Evolutionary conservation across 2,329 filamentous ascomycete genomes (phyloP).

Genomic region (Colletotrichum tofieldiae): DNA sequence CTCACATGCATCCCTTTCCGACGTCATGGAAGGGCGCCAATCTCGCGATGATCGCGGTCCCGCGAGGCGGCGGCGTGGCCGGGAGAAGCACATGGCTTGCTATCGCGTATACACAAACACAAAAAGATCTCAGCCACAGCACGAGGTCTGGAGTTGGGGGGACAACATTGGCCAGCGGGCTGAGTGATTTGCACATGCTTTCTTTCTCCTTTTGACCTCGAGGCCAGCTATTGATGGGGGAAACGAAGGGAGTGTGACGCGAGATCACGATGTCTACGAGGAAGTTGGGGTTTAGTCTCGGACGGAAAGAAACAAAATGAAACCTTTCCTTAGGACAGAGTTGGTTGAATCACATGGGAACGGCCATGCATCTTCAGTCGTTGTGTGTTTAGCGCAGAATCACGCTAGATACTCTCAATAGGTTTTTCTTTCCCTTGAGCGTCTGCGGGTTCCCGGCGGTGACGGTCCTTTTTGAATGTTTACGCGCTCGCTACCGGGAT

Average conservation of each 20-base stretch:
- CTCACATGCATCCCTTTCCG: constrained; percentile 23
- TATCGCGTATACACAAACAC: constrained; percentile 35
- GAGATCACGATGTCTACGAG: constrained; percentile 39
- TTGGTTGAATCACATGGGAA: constrained; percentile 42
- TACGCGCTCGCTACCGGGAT: constrained; percentile 12
- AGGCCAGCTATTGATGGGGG: constrained; percentile 19
- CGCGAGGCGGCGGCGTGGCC: constrained; percentile 26
- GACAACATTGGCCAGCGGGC: constrained; percentile 41
- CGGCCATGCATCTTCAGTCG: constrained; percentile 27
- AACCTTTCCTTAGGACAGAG: constrained; percentile 26
- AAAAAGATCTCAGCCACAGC: constrained; percentile 35
- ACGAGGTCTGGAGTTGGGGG: constrained; percentile 42
- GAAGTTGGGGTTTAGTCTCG: constrained; percentile 17
- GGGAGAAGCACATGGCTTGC: constrained; percentile 33
- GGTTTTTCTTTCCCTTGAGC: constrained; percentile 30
- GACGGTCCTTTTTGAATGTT: neutral
- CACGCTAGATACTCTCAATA: constrained; percentile 41
- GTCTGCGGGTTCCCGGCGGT: neutral
- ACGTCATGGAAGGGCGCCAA: constrained; percentile 33
- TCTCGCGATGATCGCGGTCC: constrained; percentile 22
- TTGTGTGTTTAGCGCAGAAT: constrained; percentile 35
- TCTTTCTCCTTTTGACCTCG: constrained; percentile 27
- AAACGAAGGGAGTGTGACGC: constrained; percentile 20
- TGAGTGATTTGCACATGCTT: constrained; percentile 43
- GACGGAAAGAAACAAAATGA: constrained; percentile 26